A percentile compares a stretch with the other conserved stretches of the same genome.
These are phyloP conservation scores for Gryganskiella cystojenkinii DNA, from an alignment of 192 early-diverging fungal genomes.

Conservation along the genomic window DNA sequence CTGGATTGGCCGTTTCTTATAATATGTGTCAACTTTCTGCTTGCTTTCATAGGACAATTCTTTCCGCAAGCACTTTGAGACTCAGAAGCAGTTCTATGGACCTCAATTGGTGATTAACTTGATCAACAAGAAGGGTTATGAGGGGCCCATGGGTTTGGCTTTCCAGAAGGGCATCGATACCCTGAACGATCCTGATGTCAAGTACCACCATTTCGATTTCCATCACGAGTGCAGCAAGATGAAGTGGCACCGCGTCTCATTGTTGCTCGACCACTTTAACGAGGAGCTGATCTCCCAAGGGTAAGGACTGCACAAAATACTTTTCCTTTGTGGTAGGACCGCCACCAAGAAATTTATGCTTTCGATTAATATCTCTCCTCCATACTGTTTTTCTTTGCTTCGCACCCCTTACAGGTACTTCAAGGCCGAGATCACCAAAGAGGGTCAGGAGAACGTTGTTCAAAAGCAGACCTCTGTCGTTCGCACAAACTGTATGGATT, in stretches of 20 bases:
- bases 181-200: constrained; percentile 65
- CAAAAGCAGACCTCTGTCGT: constrained; percentile 81
- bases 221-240: constrained; percentile 97
- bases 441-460: constrained; percentile 37
- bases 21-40: background rate
- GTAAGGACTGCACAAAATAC: constrained; percentile 46
- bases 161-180: constrained; percentile 76
- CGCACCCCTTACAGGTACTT: constrained; percentile 62
- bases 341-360: too few species aligned
- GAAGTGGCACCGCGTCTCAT: constrained; percentile 90
- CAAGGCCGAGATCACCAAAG: constrained; percentile 52
- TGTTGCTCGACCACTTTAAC: constrained; percentile 84
- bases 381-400: background rate
- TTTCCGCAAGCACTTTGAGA: constrained; percentile 79
- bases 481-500: constrained; percentile 99
- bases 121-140: constrained; percentile 95
- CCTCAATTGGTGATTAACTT: constrained; percentile 92
- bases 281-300: constrained; percentile 66
- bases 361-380: too few species aligned
- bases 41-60: constrained; percentile 62
- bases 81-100: constrained; percentile 78
- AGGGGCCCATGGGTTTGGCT: constrained; percentile 83
- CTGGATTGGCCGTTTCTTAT: background rate
- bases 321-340: background rate
- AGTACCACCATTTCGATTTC: constrained; percentile 97